Percentiles rank a stretch among this genome's conserved stretches.
Evolutionary conservation across 495 filamentous ascomycete genomes (phyloP).

Genomic region (Filosporella fistucella): DNA sequence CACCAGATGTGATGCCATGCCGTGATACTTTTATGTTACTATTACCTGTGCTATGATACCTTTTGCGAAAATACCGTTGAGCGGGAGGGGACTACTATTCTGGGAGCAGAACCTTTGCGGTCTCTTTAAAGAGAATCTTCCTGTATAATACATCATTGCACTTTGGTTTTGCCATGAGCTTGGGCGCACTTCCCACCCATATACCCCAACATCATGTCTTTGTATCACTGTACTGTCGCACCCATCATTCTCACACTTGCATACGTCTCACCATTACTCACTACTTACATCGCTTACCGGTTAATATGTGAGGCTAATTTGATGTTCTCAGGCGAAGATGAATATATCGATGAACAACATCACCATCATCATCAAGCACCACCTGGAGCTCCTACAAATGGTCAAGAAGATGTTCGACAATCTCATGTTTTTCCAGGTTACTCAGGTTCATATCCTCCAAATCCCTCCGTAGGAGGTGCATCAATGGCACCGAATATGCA

Average conservation of each 20-base stretch:
- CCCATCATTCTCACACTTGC: conserved; percentile 1
- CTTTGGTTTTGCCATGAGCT: conserved; percentile 17
- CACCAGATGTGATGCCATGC: conserved; percentile 61
- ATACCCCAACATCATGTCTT: conserved; percentile 30
- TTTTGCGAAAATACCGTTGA: conserved; percentile 26
- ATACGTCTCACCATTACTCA: conserved; percentile 25
- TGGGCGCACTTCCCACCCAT: conserved; percentile 32
- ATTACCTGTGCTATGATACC: conserved; percentile 45
- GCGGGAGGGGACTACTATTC: conserved; percentile 14
- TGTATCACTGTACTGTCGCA: conserved; percentile 25
- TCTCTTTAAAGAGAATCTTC: conserved; percentile 14
- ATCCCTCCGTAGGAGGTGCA: conserved; percentile 42
- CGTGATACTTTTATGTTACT: conserved; percentile 37
- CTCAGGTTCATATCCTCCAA: conserved; percentile 53
- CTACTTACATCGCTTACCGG: conserved; percentile 26
- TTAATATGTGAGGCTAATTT: conserved; percentile 34
- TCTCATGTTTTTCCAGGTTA: conserved; percentile 77
- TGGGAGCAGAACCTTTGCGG: conserved; percentile 13
- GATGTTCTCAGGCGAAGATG: conserved; percentile 34
- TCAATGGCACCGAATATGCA: conserved; percentile 72
- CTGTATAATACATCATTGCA: conserved; percentile 29
- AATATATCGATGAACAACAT: conserved; percentile 51
- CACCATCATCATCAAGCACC: conserved; percentile 60
- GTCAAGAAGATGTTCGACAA: conserved; percentile 59
- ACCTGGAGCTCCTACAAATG: conserved; percentile 2